Base-by-base conservation (phyloP, 371 early-diverging fungal genomes). In the Apophysomyces trapeziformis region DNA sequence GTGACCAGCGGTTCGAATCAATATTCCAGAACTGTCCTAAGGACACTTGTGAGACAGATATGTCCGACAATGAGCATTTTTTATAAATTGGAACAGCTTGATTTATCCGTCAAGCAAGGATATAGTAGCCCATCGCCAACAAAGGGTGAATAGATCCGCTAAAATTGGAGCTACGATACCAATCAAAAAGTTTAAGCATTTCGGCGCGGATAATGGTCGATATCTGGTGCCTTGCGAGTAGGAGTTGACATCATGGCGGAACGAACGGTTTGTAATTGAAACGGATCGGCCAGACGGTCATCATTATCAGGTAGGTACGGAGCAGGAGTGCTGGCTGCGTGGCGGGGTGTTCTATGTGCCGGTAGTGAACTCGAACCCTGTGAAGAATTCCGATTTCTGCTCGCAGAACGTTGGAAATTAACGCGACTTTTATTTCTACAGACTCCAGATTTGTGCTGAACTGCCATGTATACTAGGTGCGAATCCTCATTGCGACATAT, bases 1-100 rank as follows among this genome's bases (percentile, higher is more conserved):
- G 66, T 60, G 26, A 69, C 68, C 5, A 71, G 54, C 14, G 9
- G 57, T 8, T 57, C 11, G 1, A 71, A 37, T 45, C 64, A 66
- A 0, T 45, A 16, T 65, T 74, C 67, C 1, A 74, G 36, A 2
- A 68, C 12, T 35, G 68, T 72, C 1, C 66, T 59, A 18, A 72
- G 35, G 1, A 68, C 41, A 13, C 63, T 62, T 0, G 66, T 72
- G 0, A 72, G 43, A 32, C 65, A 65, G 8, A 68, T 72, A 1
- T 63, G 73, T 0, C 68, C 35, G 26, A 18, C 50, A 8, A 18
- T 26, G 44, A 43, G 4, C 69, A 69, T 44, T 43, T 78, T 43
- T 75, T 70, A 57, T 59, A 44, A n/a, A 77, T 69, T 0, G 77
- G 77, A 3, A 68, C 73, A 77, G 0, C 3, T 26, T 26, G 32